Base-by-base conservation (phyloP, 495 filamentous ascomycete species). In the Astrothelium macrocarpum region DNA sequence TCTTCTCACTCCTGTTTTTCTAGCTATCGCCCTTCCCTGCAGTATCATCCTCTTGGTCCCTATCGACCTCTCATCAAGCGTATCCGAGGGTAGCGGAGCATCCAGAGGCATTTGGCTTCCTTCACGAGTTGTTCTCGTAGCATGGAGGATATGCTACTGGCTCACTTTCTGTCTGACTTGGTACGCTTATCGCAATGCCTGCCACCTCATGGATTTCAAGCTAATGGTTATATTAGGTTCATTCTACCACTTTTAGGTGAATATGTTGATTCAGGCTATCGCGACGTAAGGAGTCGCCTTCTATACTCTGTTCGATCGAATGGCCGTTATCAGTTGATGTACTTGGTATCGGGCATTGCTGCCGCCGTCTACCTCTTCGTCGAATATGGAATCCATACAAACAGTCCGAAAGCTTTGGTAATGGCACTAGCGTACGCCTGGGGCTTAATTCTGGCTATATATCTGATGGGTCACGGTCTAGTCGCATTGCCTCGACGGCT, bases 71-170 rank as follows among this genome's bases (percentile, higher is more conserved):
- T 90, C 94, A 2, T 96, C 91, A 1, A 92, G 83, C 71, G 85
- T 91, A 66, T 86, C 88, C 64, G 81, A 77, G 18, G 83, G 80
- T 3, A 81, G 84, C 26, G 29, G 28, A 46, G 34, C 43, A 32
- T 39, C 60, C 1, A 84, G 84, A 66, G 85, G 85, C 29, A 85
- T 87, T 59, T 85, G 83, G 83, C 72, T 86, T 20, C 86, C 90
- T 9, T 80, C 86, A 63, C 77, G 82, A 32, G 79, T 89, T 36
- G 76, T 96, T 49, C 79, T 90, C 66, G 88, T 97, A 4, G 85
- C 84, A 66, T 98, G 94, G 94, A 81, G 93, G 62, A 89, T 97
- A 59, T 85, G 88, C 34, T 98, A 98, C 77, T 98, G 94, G 94
- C 78, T 98, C 53, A 97, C 92, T 28, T 98, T 98, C 71, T 83